Evolutionary conservation across 176 grass and related monocot genomes (phyloP).

Genomic region (Carex scoparia): DNA sequence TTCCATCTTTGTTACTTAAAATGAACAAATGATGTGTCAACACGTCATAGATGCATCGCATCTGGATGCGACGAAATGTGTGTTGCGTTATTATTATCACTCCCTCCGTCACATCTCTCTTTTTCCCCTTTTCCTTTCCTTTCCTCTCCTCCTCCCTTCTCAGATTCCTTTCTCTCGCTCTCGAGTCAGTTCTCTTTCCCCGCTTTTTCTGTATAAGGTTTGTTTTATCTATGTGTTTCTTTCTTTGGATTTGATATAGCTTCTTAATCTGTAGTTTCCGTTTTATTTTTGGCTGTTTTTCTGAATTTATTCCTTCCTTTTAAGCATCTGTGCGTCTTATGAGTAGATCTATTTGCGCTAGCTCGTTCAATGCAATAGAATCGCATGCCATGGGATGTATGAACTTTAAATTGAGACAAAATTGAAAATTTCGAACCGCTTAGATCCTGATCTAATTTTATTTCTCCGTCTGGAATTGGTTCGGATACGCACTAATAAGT

Average conservation of each 20-base stretch:
- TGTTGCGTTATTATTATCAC: background rate
- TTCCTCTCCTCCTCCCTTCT: background rate
- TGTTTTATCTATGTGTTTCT: background rate
- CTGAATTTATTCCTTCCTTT: background rate
- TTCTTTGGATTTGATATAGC: background rate
- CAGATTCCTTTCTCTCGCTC: background rate
- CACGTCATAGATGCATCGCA: background rate
- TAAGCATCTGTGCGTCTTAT: background rate
- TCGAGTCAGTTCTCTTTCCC: background rate
- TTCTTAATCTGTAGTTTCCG: background rate
- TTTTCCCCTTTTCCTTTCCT: background rate
- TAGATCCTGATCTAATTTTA: conserved; percentile 22
- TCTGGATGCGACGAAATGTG: background rate
- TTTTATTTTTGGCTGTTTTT: background rate
- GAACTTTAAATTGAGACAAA: background rate
- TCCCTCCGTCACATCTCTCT: background rate
- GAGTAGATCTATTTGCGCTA: conserved; percentile 20
- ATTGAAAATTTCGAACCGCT: background rate
- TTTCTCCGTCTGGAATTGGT: background rate
- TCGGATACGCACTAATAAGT: background rate
- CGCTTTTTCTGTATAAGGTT: background rate
- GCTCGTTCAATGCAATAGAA: background rate
- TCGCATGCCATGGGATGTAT: background rate
- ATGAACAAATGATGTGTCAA: background rate
- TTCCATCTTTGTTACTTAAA: background rate